phyloP scores from a whole-genome alignment of 352 stramenopile genomes.

The Detonula confervacea region DNA sequence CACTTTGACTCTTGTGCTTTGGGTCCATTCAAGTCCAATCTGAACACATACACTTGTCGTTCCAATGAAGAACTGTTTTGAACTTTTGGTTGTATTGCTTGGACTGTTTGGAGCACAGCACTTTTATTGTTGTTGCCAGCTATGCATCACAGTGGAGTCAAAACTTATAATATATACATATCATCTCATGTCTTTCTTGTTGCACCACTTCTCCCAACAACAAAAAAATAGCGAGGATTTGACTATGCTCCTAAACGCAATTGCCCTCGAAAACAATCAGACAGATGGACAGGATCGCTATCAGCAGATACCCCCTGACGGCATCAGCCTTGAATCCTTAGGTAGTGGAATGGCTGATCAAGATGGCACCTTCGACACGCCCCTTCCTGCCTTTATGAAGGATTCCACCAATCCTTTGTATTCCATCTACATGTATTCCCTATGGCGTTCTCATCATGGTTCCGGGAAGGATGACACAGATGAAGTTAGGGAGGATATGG shows the following conservation, averaged over 20 bases:
- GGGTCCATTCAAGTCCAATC: too few species aligned
- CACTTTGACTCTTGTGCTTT: too few species aligned
- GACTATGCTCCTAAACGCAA: slow-evolving; percentile 33
- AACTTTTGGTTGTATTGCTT: too few species aligned
- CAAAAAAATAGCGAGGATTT: slow-evolving; percentile 22
- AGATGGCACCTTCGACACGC: background rate
- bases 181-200: background rate
- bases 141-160: background rate
- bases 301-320: background rate
- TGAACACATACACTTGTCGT: too few species aligned
- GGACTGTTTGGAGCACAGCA: too few species aligned
- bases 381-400: slow-evolving; percentile 9
- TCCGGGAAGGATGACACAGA: slow-evolving; percentile 4
- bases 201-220: background rate
- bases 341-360: background rate
- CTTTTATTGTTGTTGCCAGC: too few species aligned
- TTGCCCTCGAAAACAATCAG: background rate
- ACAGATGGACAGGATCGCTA: background rate
- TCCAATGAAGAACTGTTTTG: too few species aligned
- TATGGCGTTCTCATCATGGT: slow-evolving; percentile 35
- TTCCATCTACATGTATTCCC: slow-evolving; percentile 48
- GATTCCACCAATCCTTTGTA: slow-evolving; percentile 44
- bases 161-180: too few species aligned
- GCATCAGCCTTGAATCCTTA: slow-evolving; percentile 26
- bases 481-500: slow-evolving; percentile 27